Conservation (phyloP, 345 rosid genomes). For the Diplotaxis tenuifolia region DNA sequence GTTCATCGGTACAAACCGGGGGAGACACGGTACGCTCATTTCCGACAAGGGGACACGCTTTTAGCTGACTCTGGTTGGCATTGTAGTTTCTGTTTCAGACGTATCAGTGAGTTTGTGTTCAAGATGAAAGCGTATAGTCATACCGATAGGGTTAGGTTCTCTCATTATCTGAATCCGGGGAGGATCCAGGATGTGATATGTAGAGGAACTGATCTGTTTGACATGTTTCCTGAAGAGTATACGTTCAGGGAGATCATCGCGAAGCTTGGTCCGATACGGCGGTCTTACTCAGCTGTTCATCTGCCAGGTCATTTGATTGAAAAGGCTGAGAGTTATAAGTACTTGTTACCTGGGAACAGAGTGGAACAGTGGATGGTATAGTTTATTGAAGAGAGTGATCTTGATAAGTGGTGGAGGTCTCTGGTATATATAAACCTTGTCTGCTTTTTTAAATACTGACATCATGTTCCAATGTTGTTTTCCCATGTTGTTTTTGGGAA, state of each 20-base stretch:
- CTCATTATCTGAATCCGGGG: conserved; percentile 72
- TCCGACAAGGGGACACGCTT: conserved; percentile 64
- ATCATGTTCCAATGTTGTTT: conserved; percentile 19
- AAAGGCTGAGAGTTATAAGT: conserved; percentile 68
- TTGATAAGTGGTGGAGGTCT: conserved; percentile 35
- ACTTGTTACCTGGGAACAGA: conserved; percentile 76
- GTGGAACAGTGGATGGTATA: conserved; percentile 31
- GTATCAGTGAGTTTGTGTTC: conserved; percentile 68
- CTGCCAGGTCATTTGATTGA: conserved; percentile 68
- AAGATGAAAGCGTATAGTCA: conserved; percentile 99
- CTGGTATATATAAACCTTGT: conserved; percentile 33
- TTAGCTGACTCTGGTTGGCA: conserved; percentile 93
- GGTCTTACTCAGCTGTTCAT: conserved; percentile 72
- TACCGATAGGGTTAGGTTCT: conserved; percentile 77
- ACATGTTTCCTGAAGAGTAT: conserved; percentile 92
- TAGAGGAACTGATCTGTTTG: conserved; percentile 73
- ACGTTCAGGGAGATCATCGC: conserved; percentile 86
- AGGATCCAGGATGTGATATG: conserved; percentile 89
- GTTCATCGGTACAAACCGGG: conserved; percentile 62
- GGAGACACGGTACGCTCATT: conserved; percentile 80
- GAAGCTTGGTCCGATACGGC: conserved; percentile 82
- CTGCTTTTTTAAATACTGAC: conserved; percentile 33
- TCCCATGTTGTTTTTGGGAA: conserved; percentile 32
- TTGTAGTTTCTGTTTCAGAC: conserved; percentile 93
- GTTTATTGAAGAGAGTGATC: conserved; percentile 22